Evolutionary conservation across 2,329 filamentous ascomycete genomes (phyloP).

Genomic region (Zopfia rhizophila): DNA sequence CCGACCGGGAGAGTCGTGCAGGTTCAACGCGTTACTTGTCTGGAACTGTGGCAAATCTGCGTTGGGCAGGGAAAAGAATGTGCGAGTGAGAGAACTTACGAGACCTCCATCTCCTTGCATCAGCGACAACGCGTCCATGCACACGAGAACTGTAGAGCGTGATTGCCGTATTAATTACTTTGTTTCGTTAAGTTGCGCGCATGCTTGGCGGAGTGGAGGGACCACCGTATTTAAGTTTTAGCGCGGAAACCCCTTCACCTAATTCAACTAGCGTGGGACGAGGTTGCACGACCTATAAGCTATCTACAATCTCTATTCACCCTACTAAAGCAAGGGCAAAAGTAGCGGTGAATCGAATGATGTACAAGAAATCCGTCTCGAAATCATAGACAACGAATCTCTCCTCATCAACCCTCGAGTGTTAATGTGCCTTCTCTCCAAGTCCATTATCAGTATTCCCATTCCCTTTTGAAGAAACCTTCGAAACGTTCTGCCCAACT

Average conservation of each 20-base stretch:
- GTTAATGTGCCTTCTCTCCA: constrained; percentile 2
- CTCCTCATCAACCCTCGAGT: constrained; percentile 1
- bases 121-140: constrained; percentile 32
- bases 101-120: constrained; percentile 23
- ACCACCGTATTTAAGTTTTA: too few relatives aligned
- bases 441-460: neutral
- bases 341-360: too few relatives aligned
- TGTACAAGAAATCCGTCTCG: too few relatives aligned
- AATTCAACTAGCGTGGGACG: too few relatives aligned
- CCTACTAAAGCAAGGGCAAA: too few relatives aligned
- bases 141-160: constrained; percentile 14
- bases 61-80: constrained; percentile 1
- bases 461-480: constrained; percentile 1
- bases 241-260: too few relatives aligned
- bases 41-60: constrained; percentile 1
- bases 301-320: too few relatives aligned
- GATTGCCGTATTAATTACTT: constrained; percentile 34
- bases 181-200: too few relatives aligned
- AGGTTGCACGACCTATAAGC: too few relatives aligned
- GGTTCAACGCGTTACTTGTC: too few relatives aligned
- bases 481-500: constrained; percentile 25
- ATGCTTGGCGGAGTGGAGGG: constrained; percentile 1
- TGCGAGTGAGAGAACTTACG: too few relatives aligned
- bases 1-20: neutral
- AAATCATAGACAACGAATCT: too few relatives aligned